Evolutionary conservation across 1,284 basidiomycete genomes (phyloP), one percentile per base, ranked within the genome.

Genomic region (Trichosporon sp.): DNA sequence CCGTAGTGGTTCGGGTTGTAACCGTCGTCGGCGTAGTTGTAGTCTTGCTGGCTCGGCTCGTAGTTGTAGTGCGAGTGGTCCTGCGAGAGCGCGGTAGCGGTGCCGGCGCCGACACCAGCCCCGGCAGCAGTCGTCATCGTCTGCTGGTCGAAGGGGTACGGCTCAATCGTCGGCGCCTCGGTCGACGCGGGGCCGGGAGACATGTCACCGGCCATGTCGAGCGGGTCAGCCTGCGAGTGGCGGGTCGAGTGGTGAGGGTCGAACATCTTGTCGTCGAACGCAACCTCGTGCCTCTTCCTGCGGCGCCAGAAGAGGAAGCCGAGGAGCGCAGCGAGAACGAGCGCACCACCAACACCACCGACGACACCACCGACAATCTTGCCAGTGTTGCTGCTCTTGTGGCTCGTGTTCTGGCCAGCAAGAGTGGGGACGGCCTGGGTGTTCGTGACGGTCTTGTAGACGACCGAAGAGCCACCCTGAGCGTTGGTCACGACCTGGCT

Each of bases 291-390:
- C 51, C 73, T 67, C 64, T 76, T 76, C 71, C 73, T 77, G 32
- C 75, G 73, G 59, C 75, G 76, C 72, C 79, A 74, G 69, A 76
- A 75, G 76, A 83, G 78, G 77, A 80, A 83, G 72, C 76, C 78
- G 6, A 80, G 51, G 12, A 83, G 75, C 5, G 76, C 76, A 14
- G 74, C 75, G 31, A 84, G 65, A 0, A 81, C 67, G 12, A 78
- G 73, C 4, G 81, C 71, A 63, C 79, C 82, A 43, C 74, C 76
- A 5, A 83, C 75, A 68, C 84, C 84, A 31, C 84, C 84, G n/a
- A 85, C 77, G n/a, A 83, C 83, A 65, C 83, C 84, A 40, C 84
- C 84, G 14, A 81, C 84, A 38, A 85, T 85, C 1, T 83, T 81
- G 35, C 84, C 83, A 19, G 75, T 76, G 72, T 84, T 71, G 71